Evolutionary conservation across 1,284 basidiomycete genomes (phyloP).

Genomic region (Cutaneotrichosporon mucoides): DNA sequence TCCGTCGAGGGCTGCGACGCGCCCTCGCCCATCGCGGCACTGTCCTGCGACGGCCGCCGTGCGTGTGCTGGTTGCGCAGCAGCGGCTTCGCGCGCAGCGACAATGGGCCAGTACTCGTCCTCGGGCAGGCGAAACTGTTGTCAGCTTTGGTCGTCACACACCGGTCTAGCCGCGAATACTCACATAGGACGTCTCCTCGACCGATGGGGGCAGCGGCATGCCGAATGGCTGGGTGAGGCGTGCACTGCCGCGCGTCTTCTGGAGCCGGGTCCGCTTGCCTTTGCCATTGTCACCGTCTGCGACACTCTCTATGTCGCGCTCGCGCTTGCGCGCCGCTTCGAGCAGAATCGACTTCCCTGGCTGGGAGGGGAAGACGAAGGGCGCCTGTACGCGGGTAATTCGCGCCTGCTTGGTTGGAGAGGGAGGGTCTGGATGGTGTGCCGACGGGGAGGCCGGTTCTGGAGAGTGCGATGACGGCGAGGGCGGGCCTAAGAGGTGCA

Average conservation of each 20-base stretch:
- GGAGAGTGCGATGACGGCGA: too few relatives aligned
- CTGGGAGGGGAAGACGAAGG: too few relatives aligned
- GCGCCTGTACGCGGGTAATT: too few relatives aligned
- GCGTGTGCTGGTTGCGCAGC: too few relatives aligned
- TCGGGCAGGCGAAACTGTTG: slow-evolving; percentile 8
- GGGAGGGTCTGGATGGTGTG: neutral
- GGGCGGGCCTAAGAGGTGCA: too few relatives aligned
- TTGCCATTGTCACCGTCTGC: neutral
- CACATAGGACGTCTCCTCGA: neutral
- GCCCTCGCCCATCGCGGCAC: neutral
- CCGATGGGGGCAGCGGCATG: neutral
- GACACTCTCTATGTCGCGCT: neutral
- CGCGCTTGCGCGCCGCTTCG: neutral
- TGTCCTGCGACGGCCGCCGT: too few relatives aligned
- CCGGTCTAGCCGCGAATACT: neutral
- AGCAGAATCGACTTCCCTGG: neutral
- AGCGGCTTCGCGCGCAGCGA: neutral
- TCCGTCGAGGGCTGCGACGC: neutral
- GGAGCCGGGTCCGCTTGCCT: too few relatives aligned
- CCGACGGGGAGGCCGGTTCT: too few relatives aligned
- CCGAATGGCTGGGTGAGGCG: neutral
- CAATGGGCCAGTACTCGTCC: slow-evolving; percentile 5
- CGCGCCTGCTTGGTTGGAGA: neutral
- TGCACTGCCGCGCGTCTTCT: too few relatives aligned
- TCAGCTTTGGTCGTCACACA: neutral